A percentile compares a stretch with the other conserved stretches of the same genome.
Evolutionary conservation across 768 basidiomycete genomes (phyloP).

Genomic region (Cantharellus cinnabarinus): DNA sequence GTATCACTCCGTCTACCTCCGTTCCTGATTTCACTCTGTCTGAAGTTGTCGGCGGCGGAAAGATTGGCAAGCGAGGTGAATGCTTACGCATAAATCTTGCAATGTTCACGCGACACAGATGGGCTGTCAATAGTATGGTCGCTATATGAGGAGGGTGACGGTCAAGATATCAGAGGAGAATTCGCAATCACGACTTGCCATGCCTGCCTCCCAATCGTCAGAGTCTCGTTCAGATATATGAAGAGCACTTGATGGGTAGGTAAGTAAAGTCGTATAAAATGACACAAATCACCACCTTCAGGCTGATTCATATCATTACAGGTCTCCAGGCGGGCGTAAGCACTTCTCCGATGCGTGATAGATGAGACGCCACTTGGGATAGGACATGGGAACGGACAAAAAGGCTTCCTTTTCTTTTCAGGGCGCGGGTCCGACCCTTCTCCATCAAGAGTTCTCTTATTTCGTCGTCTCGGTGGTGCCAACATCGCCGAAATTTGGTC

Average conservation of each 20-base stretch:
- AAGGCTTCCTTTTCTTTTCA: neutral
- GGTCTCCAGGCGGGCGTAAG: neutral
- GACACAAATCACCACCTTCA: neutral
- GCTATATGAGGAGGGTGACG: neutral
- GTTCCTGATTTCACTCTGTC: neutral
- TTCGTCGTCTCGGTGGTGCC: neutral
- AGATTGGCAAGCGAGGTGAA: neutral
- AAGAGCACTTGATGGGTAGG: neutral
- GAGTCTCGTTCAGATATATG: neutral
- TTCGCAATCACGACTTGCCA: neutral
- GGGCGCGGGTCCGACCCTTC: neutral
- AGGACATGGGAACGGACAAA: neutral
- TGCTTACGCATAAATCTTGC: constrained; percentile 1
- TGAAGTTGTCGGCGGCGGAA: neutral
- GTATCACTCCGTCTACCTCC: neutral
- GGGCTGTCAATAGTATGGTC: neutral
- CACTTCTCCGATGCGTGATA: neutral
- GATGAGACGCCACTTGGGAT: neutral
- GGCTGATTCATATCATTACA: neutral
- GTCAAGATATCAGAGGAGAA: neutral
- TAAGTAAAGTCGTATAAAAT: neutral
- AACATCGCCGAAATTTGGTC: neutral
- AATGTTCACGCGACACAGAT: neutral
- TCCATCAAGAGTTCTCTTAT: neutral
- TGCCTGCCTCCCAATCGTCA: neutral